Evolutionary conservation across 164 flowering plant genomes (phyloP), one percentile per base, ranked within the genome.

Genomic region (Malania oleifera): DNA sequence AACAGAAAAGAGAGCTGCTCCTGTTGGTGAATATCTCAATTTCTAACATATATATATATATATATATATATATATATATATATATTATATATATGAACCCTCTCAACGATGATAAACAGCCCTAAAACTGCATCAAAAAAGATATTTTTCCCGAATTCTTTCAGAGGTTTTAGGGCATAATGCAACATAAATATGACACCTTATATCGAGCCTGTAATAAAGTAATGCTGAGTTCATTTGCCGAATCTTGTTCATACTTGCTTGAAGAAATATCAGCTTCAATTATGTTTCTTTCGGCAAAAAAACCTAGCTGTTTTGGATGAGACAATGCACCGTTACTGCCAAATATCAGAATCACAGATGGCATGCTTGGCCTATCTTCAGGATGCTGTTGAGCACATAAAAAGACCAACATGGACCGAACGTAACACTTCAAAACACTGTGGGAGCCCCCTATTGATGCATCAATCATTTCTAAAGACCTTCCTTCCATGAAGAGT

Each of bases 321-420:
- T 48, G 23, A 44, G 66, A 60, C 55, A 72, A 22, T 7, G 44
- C 17, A 19, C 15, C 24, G 1, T 68, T 67, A 54, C 62, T 56
- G 0, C 62, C 41, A 39, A 72, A 26, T 67, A 65, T 65, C 2
- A 68, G 34, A 23, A 64, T 57, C 18, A 65, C 76, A 14, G 48
- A 22, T 35, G 67, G 39, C 73, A 72, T 72, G 58, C 18, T 59
- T 12, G 76, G 76, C 18, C 76, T 56, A 43, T 72, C 76, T 29
- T 65, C 70, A 6, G 76, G 73, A 34, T 8, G 53, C 35, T 40
- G 57, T 23, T 72, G 73, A 38, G 68, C 64, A 22, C 76, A 72
- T 37, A 72, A 45, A n/a, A 3, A 72, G 56, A 52, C 70, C 54
- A 1, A 68, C 54, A 15, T 72, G 76, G 26, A 72, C 61, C 28